Evolutionary conservation across 805 yeast species (phyloP), one percentile per base, ranked within the genome.

Genomic region (Myxozyma lipomycoides): DNA sequence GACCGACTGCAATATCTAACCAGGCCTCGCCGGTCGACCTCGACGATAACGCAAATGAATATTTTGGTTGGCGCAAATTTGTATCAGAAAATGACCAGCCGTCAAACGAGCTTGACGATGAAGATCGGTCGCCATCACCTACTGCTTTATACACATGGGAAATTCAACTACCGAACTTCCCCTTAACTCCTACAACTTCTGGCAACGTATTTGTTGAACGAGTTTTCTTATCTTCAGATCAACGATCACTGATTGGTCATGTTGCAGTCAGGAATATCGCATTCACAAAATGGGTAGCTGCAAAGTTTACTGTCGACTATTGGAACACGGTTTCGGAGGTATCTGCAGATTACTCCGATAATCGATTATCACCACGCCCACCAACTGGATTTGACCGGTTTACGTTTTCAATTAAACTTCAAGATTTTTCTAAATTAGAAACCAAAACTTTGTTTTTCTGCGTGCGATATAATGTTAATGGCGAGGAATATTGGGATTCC

Each of bases 281-380:
- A 9, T 90, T 73, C 67, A 75, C 79, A 32, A 90, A 90, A 67
- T 63, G 68, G 24, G 84, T 91, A 18, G 76, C 79, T 15, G 76
- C 86, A 15, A 74, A 89, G 48, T 90, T 87, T 68, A 79, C 96
- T 0, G 72, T 81, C 56, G 88, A 91, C 65, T 70, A 74, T 61
- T 90, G 98, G 98, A 71, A 70, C 39, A 82, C 95, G 0, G 78
- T 82, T 21, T 74, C 80, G 38, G 91, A 85, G 63, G 77, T 83
- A 28, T 81, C 79, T 38, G 84, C 90, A 3, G 58, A 64, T 2
- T 88, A 78, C 68, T 73, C 76, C 2, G 75, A 78, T 2, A 87
- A 83, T 52, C 62, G 75, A 1, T 12, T 28, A 12, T 12, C 12
- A 12, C 32, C 32, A 12, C 4, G 22, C 23, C 54, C 48, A 17